These are phyloP conservation scores for Mycena floridula DNA, from an alignment of 768 basidiomycete species.

Conservation along the genomic window DNA sequence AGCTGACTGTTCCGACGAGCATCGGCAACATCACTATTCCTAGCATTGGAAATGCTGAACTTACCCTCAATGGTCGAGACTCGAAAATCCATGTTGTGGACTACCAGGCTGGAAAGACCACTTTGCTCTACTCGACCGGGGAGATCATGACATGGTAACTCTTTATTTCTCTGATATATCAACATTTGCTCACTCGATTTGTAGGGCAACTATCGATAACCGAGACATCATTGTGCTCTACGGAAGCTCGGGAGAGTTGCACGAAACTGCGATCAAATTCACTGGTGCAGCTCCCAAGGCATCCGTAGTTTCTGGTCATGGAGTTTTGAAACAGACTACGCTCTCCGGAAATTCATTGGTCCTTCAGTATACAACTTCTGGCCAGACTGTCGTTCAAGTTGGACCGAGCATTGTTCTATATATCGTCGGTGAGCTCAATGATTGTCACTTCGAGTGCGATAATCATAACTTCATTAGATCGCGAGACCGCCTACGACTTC, in stretches of 20 bases:
- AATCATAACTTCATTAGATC: slow-evolving; percentile 24
- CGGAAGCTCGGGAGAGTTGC: slow-evolving; percentile 39
- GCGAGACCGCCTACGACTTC: slow-evolving; percentile 42
- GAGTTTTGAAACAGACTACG: slow-evolving; percentile 27
- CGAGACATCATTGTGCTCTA: slow-evolving; percentile 42
- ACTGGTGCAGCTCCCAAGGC: slow-evolving; percentile 18
- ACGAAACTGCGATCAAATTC: slow-evolving; percentile 44
- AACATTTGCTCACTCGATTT: background rate
- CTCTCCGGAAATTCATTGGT: slow-evolving; percentile 29
- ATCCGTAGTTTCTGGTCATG: slow-evolving; percentile 28
- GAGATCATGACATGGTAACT: slow-evolving; percentile 44
- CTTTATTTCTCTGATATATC: too few relatives aligned
- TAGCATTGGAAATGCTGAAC: slow-evolving; percentile 30
- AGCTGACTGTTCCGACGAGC: slow-evolving; percentile 37
- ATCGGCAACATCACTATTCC: slow-evolving; percentile 36
- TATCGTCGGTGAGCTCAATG: slow-evolving; percentile 29
- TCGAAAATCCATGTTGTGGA: slow-evolving; percentile 48
- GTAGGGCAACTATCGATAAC: slow-evolving; percentile 42
- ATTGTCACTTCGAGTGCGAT: background rate
- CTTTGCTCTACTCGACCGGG: slow-evolving; percentile 39
- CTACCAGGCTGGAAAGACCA: slow-evolving; percentile 37
- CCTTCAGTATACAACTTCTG: slow-evolving; percentile 39
- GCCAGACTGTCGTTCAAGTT: slow-evolving; percentile 40
- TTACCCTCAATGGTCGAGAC: slow-evolving; percentile 43
- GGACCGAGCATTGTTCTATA: slow-evolving; percentile 34